Conservation (phyloP, 2,329 filamentous ascomycete genomes). For the Fusarium musae region DNA sequence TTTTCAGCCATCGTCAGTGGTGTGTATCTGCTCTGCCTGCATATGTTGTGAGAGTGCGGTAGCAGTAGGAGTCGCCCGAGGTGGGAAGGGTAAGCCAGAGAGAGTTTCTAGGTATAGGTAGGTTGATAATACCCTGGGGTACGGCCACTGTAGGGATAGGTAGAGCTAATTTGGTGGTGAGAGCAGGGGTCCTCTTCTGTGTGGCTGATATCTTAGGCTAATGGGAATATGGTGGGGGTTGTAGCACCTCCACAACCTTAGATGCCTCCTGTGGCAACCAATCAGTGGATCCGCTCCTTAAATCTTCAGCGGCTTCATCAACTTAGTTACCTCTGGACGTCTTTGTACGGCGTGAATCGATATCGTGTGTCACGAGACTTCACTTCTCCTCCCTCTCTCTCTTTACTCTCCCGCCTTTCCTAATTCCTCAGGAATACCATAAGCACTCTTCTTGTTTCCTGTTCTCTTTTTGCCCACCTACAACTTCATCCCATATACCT, state of each 20-base stretch:
- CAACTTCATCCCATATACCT: neutral
- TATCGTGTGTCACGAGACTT: constrained; percentile 8
- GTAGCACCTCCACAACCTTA: neutral
- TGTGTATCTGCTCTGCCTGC: neutral
- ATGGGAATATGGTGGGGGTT: constrained; percentile 20
- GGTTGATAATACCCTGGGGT: constrained; percentile 15
- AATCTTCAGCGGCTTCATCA: constrained; percentile 27
- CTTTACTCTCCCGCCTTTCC: neutral
- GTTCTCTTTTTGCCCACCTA: constrained; percentile 2
- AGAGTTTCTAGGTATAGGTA: neutral
- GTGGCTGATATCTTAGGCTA: constrained; percentile 37
- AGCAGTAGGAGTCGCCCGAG: constrained; percentile 6
- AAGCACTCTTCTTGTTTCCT: neutral
- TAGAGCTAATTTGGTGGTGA: constrained; percentile 17
- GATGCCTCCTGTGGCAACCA: constrained; percentile 16
- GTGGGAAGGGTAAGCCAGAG: constrained; percentile 15
- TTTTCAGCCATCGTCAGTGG: constrained; percentile 10
- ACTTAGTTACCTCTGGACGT: neutral
- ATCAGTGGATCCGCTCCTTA: constrained; percentile 1
- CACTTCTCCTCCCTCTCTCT: neutral
- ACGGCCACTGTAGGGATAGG: constrained; percentile 5
- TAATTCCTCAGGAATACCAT: neutral
- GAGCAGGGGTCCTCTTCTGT: constrained; percentile 20
- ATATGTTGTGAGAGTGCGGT: neutral
- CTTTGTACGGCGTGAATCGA: constrained; percentile 14